Conservation (phyloP, 1,284 basidiomycete species). For the Cryptococcus amylolentus region DNA sequence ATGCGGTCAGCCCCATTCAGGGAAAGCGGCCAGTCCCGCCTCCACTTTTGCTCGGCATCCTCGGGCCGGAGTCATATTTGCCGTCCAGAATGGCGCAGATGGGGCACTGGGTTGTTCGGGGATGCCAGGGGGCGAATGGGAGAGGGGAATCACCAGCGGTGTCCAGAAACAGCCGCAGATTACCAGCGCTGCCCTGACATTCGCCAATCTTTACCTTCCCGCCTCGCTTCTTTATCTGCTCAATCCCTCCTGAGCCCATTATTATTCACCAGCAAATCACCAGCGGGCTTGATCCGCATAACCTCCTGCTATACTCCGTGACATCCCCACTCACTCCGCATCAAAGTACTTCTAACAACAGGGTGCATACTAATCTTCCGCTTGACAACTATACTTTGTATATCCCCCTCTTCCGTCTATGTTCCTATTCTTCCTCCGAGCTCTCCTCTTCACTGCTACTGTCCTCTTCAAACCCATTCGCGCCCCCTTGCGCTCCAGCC, state of each 20-base stretch:
- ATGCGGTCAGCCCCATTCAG: too few species aligned
- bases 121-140: too few species aligned
- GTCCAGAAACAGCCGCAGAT: too few species aligned
- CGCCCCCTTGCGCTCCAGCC: neutral
- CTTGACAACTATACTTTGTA: neutral
- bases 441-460: constrained; percentile 42
- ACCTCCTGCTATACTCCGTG: too few species aligned
- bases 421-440: constrained; percentile 40
- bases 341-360: too few species aligned
- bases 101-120: neutral
- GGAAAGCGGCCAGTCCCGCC: neutral
- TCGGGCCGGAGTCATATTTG: neutral
- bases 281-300: too few species aligned
- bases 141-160: too few species aligned
- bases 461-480: constrained; percentile 28
- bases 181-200: too few species aligned
- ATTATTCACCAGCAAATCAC: neutral
- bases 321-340: too few species aligned
- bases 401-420: neutral
- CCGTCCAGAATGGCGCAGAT: neutral
- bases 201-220: neutral
- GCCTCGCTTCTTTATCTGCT: neutral
- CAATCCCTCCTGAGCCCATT: neutral
- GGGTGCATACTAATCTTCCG: too few species aligned
- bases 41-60: neutral